Evolutionary conservation across 768 basidiomycete genomes (phyloP).

Genomic region (Pulveroboletus sp.): DNA sequence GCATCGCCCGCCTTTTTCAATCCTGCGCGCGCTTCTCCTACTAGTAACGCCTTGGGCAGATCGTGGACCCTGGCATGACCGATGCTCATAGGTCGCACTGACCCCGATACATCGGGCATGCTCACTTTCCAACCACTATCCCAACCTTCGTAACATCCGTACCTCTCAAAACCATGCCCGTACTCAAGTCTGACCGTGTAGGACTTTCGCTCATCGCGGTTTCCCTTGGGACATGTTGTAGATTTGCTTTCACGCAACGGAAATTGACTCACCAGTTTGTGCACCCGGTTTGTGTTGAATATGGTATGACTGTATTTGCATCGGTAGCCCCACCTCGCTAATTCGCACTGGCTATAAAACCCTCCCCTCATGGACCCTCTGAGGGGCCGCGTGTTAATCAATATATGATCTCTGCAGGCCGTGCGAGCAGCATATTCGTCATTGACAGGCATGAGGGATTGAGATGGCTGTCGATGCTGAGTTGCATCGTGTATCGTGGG

Average conservation of each 20-base stretch:
- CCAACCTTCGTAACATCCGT: slow-evolving; percentile 11
- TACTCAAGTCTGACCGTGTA: slow-evolving; percentile 10
- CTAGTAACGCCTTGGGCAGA: slow-evolving; percentile 10
- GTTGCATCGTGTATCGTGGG: too few relatives aligned
- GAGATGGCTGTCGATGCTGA: not conserved
- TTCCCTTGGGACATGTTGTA: not conserved
- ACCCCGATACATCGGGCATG: not conserved
- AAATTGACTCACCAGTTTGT: slow-evolving; percentile 5
- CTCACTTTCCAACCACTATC: slow-evolving; percentile 8
- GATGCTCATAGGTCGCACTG: too few relatives aligned
- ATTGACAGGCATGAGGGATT: slow-evolving; percentile 12
- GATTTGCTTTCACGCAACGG: not conserved
- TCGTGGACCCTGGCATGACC: slow-evolving; percentile 1
- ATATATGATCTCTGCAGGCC: slow-evolving; percentile 13
- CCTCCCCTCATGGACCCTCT: not conserved
- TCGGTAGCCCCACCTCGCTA: not conserved
- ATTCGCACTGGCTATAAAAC: slow-evolving; percentile 10
- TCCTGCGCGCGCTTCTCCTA: slow-evolving; percentile 5
- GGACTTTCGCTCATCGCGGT: slow-evolving; percentile 1
- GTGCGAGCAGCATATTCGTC: slow-evolving; percentile 19
- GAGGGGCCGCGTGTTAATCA: slow-evolving; percentile 8
- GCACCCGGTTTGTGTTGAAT: slow-evolving; percentile 16
- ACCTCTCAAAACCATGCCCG: slow-evolving; percentile 14
- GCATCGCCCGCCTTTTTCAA: slow-evolving; percentile 6
- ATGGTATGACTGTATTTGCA: slow-evolving; percentile 22